phyloP scores from a whole-genome alignment of 306 rosid genomes.

The Pachyrhizus erosus region DNA sequence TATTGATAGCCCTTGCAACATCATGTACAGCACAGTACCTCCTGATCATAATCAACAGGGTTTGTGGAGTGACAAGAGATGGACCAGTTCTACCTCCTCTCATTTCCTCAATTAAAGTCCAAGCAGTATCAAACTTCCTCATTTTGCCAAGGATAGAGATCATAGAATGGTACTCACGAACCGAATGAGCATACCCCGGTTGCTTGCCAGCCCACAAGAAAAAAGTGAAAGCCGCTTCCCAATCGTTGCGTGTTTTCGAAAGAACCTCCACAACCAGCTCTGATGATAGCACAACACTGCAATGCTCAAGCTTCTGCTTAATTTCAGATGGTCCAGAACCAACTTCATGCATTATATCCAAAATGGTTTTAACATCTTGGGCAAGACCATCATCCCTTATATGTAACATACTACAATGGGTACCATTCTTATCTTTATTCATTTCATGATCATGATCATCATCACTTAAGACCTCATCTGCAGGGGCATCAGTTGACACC shows the following conservation, averaged over 20 bases:
- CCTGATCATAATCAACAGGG: conserved; percentile 85
- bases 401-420: conserved; percentile 31
- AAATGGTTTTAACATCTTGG: conserved; percentile 55
- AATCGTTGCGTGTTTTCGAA: conserved; percentile 72
- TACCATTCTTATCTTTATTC: conserved; percentile 38
- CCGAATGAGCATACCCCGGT: conserved; percentile 63
- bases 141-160: conserved; percentile 82
- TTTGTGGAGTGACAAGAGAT: conserved; percentile 72
- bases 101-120: conserved; percentile 86
- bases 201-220: conserved; percentile 89
- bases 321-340: conserved; percentile 46
- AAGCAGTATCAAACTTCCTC: conserved; percentile 91
- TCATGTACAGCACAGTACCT: conserved; percentile 77
- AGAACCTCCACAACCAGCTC: conserved; percentile 79
- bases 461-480: conserved; percentile 17
- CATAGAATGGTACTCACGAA: conserved; percentile 83
- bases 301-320: conserved; percentile 64
- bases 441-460: background rate
- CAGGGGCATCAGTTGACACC: conserved; percentile 28
- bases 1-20: conserved; percentile 75
- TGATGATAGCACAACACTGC: conserved; percentile 55
- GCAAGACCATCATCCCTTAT: conserved; percentile 49
- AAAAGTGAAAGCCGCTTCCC: conserved; percentile 90
- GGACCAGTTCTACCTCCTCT: conserved; percentile 49
- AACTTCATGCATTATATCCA: conserved; percentile 58